Conservation (phyloP, 2,329 filamentous ascomycete species). For the Colletotrichum phormii region DNA sequence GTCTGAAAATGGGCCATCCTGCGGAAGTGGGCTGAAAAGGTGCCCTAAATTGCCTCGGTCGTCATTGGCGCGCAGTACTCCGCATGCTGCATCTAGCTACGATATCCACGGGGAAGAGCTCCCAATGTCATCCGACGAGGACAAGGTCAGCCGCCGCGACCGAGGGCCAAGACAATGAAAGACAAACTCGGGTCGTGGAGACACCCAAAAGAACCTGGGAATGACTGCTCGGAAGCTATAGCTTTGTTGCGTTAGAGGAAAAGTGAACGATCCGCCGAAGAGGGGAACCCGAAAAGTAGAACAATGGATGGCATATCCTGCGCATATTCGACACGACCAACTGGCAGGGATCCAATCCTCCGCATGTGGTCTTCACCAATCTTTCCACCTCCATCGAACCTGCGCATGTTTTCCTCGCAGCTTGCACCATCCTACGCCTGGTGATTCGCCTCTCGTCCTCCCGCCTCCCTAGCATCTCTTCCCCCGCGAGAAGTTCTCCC, state of each 20-base stretch:
- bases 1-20: not conserved
- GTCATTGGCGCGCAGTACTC: slow-evolving; percentile 8
- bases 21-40: not conserved
- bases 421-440: not conserved
- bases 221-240: not conserved
- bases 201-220: slow-evolving; percentile 1
- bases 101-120: not conserved
- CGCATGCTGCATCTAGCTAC: not conserved
- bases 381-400: not conserved
- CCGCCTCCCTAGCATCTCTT: not conserved
- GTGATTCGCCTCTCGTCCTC: not conserved
- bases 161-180: not conserved
- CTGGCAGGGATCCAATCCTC: not conserved
- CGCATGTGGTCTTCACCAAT: not conserved
- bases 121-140: not conserved
- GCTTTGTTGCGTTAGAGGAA: slow-evolving; percentile 8
- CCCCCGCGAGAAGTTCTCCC: slow-evolving; percentile 3
- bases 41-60: not conserved
- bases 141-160: not conserved
- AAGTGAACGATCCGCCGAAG: not conserved
- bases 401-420: not conserved
- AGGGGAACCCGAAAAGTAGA: not conserved
- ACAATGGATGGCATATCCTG: not conserved
- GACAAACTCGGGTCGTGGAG: slow-evolving; percentile 11
- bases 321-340: not conserved